Evolutionary conservation across 805 yeast genomes (phyloP).

Genomic region (Hanseniaspora osmophila): DNA sequence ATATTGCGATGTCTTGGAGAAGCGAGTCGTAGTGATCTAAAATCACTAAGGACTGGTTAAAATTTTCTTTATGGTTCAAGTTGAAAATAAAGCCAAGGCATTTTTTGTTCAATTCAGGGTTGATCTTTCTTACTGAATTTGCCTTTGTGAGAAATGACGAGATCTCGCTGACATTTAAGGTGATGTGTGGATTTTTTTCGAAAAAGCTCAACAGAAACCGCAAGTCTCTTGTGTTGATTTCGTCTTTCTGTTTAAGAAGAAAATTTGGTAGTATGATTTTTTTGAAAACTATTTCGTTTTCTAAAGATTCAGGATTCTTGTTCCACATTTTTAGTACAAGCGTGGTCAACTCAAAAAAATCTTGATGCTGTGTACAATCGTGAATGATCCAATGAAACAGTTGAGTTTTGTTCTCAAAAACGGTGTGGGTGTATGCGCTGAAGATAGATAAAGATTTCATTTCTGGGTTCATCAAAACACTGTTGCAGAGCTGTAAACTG

Average conservation of each 20-base stretch:
- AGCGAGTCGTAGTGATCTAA: not conserved
- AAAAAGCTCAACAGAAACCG: not conserved
- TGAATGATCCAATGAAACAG: not conserved
- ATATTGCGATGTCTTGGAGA: not conserved
- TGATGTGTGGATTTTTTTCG: not conserved
- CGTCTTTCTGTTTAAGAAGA: not conserved
- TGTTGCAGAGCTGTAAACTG: not conserved
- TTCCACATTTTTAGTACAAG: not conserved
- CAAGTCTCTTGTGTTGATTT: not conserved
- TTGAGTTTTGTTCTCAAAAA: not conserved
- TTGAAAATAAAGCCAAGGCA: not conserved
- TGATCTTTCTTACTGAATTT: not conserved
- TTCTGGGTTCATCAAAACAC: not conserved
- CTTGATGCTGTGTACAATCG: not conserved
- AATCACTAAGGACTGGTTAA: not conserved
- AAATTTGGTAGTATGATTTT: not conserved
- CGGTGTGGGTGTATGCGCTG: not conserved
- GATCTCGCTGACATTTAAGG: not conserved
- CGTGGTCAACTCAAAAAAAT: not conserved
- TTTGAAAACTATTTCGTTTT: not conserved
- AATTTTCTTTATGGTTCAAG: not conserved
- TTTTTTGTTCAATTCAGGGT: not conserved
- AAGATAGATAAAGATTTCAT: not conserved
- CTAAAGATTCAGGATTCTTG: not conserved
- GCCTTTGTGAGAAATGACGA: not conserved